Conservation (phyloP, 345 rosid genomes). For the Anacardium occidentale region DNA sequence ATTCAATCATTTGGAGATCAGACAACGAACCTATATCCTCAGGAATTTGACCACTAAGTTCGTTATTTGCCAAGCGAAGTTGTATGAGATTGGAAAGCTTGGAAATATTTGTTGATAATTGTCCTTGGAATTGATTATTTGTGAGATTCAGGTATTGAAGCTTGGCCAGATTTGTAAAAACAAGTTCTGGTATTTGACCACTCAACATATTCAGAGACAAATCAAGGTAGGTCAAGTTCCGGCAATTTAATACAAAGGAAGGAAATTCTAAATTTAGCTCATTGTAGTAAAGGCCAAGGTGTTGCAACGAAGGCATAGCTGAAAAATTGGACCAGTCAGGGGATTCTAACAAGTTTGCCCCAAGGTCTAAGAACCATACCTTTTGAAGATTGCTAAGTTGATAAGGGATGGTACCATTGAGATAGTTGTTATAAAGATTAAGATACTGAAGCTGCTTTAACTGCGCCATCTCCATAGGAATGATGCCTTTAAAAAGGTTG, state of each 20-base stretch:
- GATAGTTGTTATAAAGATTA: constrained; percentile 40
- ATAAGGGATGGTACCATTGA: constrained; percentile 45
- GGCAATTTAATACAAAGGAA: constrained; percentile 37
- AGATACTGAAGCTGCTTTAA: constrained; percentile 42
- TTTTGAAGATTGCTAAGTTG: constrained; percentile 48
- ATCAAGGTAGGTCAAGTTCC: constrained; percentile 53
- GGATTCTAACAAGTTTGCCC: constrained; percentile 48
- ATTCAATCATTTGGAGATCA: constrained; percentile 39
- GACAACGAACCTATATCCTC: constrained; percentile 36
- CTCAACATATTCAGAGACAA: constrained; percentile 42
- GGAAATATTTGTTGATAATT: constrained; percentile 36
- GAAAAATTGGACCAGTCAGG: constrained; percentile 58
- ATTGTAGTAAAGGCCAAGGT: constrained; percentile 43
- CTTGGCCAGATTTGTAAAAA: constrained; percentile 41
- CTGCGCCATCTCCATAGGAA: constrained; percentile 42
- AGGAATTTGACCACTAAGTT: constrained; percentile 47
- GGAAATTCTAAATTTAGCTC: constrained; percentile 42
- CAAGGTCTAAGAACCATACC: constrained; percentile 50
- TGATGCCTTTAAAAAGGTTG: constrained; percentile 35
- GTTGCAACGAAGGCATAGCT: constrained; percentile 42
- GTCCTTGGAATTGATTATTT: constrained; percentile 29
- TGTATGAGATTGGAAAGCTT: constrained; percentile 50
- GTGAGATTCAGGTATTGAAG: constrained; percentile 45
- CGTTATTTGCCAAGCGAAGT: constrained; percentile 34
- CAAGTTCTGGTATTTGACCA: constrained; percentile 43